Conservation (phyloP, 495 filamentous ascomycete genomes). For the Hypoxylon fragiforme region DNA sequence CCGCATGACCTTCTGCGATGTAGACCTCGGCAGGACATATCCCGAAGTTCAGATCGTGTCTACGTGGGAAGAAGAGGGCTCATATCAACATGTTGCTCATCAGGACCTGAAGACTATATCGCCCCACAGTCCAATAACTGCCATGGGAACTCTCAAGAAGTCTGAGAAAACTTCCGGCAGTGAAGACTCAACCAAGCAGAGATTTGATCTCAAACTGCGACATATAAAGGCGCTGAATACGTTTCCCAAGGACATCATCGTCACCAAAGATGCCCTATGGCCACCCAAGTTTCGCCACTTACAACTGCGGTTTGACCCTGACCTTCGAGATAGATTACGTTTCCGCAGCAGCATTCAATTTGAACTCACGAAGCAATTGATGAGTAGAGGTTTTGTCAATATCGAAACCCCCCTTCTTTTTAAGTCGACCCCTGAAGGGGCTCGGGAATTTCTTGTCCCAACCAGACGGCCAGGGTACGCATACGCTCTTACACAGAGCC, state of each 20-base stretch:
- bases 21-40: conserved; percentile 44
- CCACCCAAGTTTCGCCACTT: conserved; percentile 76
- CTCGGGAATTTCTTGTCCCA: conserved; percentile 93
- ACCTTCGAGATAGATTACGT: conserved; percentile 63
- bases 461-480: conserved; percentile 71
- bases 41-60: conserved; percentile 44
- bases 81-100: conserved; percentile 27
- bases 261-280: conserved; percentile 71
- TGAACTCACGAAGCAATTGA: conserved; percentile 57
- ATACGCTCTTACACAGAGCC: conserved; percentile 93
- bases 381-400: conserved; percentile 64
- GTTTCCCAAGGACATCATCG: conserved; percentile 75
- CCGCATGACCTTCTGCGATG: conserved; percentile 68
- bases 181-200: background rate
- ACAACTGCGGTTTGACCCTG: conserved; percentile 72
- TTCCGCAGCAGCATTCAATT: conserved; percentile 59
- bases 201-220: conserved; percentile 46
- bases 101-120: conserved; percentile 39
- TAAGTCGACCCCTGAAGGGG: conserved; percentile 96
- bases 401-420: conserved; percentile 93
- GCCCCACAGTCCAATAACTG: conserved; percentile 45
- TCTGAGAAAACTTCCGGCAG: conserved; percentile 2
- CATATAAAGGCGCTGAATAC: conserved; percentile 70
- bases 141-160: conserved; percentile 37
- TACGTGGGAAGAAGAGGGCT: conserved; percentile 24